Evolutionary conservation across 495 filamentous ascomycete species (phyloP).

Genomic region (Hypoxylon perforatum): DNA sequence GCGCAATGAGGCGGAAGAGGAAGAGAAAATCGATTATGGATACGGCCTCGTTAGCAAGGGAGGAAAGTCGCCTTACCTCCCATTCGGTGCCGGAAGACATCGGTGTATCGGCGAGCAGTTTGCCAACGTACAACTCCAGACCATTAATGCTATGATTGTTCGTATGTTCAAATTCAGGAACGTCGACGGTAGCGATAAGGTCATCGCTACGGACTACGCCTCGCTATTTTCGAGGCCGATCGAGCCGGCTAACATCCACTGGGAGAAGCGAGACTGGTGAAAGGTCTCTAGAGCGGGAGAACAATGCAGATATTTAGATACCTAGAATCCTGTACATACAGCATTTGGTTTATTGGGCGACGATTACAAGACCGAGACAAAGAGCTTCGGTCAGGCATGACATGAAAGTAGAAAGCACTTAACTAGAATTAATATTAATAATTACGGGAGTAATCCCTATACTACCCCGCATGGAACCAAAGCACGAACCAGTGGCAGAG

Average conservation of each 20-base stretch:
- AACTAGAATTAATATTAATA: conserved; percentile 39
- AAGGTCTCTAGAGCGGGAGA: not conserved
- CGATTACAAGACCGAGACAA: conserved; percentile 23
- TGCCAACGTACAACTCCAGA: conserved; percentile 89
- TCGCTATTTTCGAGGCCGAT: conserved; percentile 72
- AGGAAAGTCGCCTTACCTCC: conserved; percentile 85
- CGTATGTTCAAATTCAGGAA: conserved; percentile 80
- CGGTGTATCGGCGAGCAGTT: conserved; percentile 98
- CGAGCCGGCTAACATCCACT: conserved; percentile 71
- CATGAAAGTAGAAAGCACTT: conserved; percentile 24
- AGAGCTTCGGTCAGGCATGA: conserved; percentile 18
- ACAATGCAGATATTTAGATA: conserved; percentile 10
- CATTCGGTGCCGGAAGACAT: conserved; percentile 94
- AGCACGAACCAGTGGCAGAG: too few relatives aligned
- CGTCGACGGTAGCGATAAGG: conserved; percentile 70
- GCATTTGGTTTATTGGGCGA: conserved; percentile 30
- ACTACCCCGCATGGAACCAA: not conserved
- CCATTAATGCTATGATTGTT: conserved; percentile 83
- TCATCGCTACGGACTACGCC: conserved; percentile 88
- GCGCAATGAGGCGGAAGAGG: conserved; percentile 67
- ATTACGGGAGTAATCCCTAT: not conserved
- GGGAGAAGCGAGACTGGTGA: conserved; percentile 66
- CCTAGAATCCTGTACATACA: conserved; percentile 38
- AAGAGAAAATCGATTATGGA: conserved; percentile 88
- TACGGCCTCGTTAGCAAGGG: conserved; percentile 95